A percentile compares a stretch with the other conserved stretches of the same genome.
phyloP scores from a whole-genome alignment of 352 stramenopile genomes.

The Globisporangium okanoganense region DNA sequence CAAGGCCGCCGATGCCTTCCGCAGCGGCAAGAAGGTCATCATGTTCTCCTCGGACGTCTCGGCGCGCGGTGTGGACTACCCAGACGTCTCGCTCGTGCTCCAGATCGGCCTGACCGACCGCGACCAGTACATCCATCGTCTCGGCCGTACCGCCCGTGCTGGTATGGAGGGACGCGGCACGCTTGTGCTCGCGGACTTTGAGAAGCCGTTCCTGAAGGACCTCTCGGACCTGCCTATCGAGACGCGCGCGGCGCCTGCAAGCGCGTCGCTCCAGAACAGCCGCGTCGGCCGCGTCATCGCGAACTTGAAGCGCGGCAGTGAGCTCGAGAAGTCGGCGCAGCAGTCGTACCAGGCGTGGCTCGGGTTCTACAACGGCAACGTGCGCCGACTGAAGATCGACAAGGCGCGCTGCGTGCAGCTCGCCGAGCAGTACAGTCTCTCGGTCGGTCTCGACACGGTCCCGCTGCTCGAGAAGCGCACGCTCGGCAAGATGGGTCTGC shows the following conservation, averaged over 20 bases:
- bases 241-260: conserved; percentile 4
- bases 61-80: conserved; percentile 95
- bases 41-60: conserved; percentile 96
- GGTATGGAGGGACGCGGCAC: conserved; percentile 84
- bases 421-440: conserved; percentile 56
- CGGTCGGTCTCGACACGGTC: conserved; percentile 59
- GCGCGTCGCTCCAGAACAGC: conserved; percentile 4
- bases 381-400: conserved; percentile 38
- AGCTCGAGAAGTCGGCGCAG: conserved; percentile 75
- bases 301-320: conserved; percentile 38
- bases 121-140: conserved; percentile 96
- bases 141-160: conserved; percentile 91
- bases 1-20: conserved; percentile 89
- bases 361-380: conserved; percentile 83
- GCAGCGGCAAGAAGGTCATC: conserved; percentile 76
- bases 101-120: conserved; percentile 83
- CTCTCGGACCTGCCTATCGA: conserved; percentile 65
- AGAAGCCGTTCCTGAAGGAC: conserved; percentile 65
- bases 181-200: conserved; percentile 84
- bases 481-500: conserved; percentile 82
- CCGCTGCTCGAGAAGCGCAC: conserved; percentile 85
- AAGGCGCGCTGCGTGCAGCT: conserved; percentile 61
- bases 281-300: conserved; percentile 24
- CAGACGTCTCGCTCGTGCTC: conserved; percentile 88
- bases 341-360: conserved; percentile 94